Conservation (phyloP, 306 rosid genomes). For the Delonix regia region DNA sequence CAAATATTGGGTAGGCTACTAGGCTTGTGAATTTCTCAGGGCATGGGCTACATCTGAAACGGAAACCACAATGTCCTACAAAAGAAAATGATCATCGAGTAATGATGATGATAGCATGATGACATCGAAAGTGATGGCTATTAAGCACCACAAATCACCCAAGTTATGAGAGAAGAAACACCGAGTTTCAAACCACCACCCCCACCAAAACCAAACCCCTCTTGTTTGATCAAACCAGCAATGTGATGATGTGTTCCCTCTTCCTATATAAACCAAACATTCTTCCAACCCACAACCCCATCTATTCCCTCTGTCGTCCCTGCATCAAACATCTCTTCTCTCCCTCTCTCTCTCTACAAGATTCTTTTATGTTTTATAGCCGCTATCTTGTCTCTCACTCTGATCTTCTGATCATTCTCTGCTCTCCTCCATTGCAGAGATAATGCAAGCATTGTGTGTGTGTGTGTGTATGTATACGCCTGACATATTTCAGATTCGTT, state of each 20-base stretch:
- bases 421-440: not conserved
- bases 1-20: not conserved
- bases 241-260: not conserved
- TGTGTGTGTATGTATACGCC: not conserved
- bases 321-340: not conserved
- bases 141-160: not conserved
- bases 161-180: not conserved
- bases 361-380: not conserved
- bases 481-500: not conserved
- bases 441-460: not conserved
- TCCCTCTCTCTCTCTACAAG: not conserved
- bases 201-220: not conserved
- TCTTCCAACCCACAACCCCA: not conserved
- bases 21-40: not conserved
- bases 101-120: slow-evolving; percentile 2
- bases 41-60: not conserved
- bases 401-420: not conserved
- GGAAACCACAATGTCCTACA: not conserved
- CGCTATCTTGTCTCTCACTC: too few relatives aligned
- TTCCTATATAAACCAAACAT: slow-evolving; percentile 5
- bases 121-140: not conserved
- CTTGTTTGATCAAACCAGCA: not conserved
- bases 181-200: not conserved
- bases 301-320: not conserved
- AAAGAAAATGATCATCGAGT: not conserved